phyloP scores from a whole-genome alignment of 768 basidiomycete genomes.

The Pisolithus orientalis region DNA sequence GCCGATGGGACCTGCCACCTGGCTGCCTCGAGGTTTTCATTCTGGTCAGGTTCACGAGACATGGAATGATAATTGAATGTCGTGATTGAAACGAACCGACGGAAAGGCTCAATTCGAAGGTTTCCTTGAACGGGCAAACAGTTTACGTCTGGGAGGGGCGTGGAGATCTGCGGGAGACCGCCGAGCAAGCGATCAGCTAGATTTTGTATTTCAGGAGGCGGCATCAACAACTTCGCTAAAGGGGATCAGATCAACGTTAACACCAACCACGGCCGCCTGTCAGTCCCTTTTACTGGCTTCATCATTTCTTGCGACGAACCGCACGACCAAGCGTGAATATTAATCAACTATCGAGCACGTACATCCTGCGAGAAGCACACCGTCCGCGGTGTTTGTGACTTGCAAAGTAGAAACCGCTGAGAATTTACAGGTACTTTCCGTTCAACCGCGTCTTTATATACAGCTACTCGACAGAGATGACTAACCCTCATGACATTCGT shows the following conservation, averaged over 20 bases:
- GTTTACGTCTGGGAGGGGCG: constrained; percentile 8
- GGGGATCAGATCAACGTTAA: constrained; percentile 7
- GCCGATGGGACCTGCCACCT: not conserved
- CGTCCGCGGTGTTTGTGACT: constrained; percentile 6
- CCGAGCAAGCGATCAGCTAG: not conserved
- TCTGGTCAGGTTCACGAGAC: not conserved
- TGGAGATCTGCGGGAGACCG: constrained; percentile 6
- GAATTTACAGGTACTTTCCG: constrained; percentile 7
- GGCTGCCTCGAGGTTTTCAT: constrained; percentile 3
- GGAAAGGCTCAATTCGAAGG: not conserved
- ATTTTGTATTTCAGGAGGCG: not conserved
- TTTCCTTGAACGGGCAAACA: constrained; percentile 1
- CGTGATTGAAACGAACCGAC: not conserved
- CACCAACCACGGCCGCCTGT: constrained; percentile 2
- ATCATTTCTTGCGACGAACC: constrained; percentile 1
- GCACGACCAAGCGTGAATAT: not conserved
- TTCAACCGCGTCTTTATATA: constrained; percentile 5
- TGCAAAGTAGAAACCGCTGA: constrained; percentile 2
- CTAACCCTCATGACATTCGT: constrained; percentile 6
- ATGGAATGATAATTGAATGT: not conserved
- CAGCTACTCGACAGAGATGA: constrained; percentile 2
- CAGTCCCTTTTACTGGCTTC: not conserved
- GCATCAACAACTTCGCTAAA: constrained; percentile 3
- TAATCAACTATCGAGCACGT: not conserved
- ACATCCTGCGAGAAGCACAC: not conserved